Percentiles rank a stretch among this genome's conserved stretches.
Conservation (phyloP, 2,329 filamentous ascomycete genomes). For the Coniochaeta hoffmannii region DNA sequence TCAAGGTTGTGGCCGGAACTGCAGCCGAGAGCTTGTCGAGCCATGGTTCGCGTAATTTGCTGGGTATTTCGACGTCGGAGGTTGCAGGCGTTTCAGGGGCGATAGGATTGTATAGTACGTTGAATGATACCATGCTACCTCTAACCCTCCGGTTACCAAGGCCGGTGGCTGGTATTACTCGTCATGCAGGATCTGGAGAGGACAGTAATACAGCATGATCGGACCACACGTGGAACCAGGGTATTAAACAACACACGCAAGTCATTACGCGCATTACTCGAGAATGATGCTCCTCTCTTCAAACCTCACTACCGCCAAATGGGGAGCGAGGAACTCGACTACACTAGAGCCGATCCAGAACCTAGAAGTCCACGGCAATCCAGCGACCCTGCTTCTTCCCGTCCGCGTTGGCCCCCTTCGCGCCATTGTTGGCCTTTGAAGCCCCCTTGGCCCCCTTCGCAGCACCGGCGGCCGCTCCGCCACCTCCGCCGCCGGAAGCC, state of each 20-base stretch:
- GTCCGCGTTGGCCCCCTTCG: not conserved
- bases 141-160: not conserved
- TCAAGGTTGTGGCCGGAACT: conserved; percentile 1
- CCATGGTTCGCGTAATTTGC: not conserved
- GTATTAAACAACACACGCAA: not conserved
- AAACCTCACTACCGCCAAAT: not conserved
- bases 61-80: not conserved
- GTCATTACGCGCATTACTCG: not conserved
- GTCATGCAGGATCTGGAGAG: too few species aligned
- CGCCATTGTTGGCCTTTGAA: not conserved
- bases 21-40: not conserved
- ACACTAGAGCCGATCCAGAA: not conserved
- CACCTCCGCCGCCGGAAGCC: not conserved
- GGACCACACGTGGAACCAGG: not conserved
- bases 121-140: not conserved
- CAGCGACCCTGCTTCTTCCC: not conserved
- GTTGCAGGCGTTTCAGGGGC: too few species aligned
- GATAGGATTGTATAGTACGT: too few species aligned
- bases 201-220: not conserved
- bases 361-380: not conserved
- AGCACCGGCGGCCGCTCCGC: not conserved
- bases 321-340: not conserved
- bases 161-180: too few species aligned
- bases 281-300: not conserved
- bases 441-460: not conserved